These are phyloP conservation scores for Orbilia blumenaviensis DNA, from an alignment of 2,329 filamentous ascomycete genomes.

Conservation along the genomic window DNA sequence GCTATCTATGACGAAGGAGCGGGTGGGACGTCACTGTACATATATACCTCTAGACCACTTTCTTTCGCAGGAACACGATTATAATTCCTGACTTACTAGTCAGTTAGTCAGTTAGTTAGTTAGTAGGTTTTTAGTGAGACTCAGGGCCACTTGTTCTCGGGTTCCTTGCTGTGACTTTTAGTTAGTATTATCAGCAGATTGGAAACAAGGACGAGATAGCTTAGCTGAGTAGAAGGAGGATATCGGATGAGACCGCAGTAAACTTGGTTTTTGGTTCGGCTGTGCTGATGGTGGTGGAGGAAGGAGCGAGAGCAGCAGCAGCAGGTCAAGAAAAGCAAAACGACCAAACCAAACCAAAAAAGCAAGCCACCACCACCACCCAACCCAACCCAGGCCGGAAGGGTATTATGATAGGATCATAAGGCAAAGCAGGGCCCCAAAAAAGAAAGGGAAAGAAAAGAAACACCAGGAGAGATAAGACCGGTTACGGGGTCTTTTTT, in stretches of 20 bases:
- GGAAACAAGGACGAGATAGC: too few relatives aligned
- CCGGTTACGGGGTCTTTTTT: not conserved
- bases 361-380: too few relatives aligned
- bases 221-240: too few relatives aligned
- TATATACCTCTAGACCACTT: too few relatives aligned
- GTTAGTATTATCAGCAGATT: not conserved
- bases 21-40: too few relatives aligned
- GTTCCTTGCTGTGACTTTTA: not conserved
- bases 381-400: too few relatives aligned
- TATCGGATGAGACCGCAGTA: slow-evolving; percentile 41
- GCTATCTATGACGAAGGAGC: too few relatives aligned
- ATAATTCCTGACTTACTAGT: too few relatives aligned
- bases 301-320: slow-evolving; percentile 1
- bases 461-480: slow-evolving; percentile 44
- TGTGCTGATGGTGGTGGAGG: too few relatives aligned
- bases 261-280: not conserved
- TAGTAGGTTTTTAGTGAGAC: too few relatives aligned
- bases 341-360: slow-evolving; percentile 7
- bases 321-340: slow-evolving; percentile 45
- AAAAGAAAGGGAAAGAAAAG: not conserved
- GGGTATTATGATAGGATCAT: slow-evolving; percentile 52
- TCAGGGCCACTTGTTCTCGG: not conserved
- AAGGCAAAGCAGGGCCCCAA: slow-evolving; percentile 19
- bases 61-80: too few relatives aligned
- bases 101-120: too few relatives aligned